Base-by-base conservation (phyloP, 2,329 filamentous ascomycete genomes). In the Xylaria sp. region DNA sequence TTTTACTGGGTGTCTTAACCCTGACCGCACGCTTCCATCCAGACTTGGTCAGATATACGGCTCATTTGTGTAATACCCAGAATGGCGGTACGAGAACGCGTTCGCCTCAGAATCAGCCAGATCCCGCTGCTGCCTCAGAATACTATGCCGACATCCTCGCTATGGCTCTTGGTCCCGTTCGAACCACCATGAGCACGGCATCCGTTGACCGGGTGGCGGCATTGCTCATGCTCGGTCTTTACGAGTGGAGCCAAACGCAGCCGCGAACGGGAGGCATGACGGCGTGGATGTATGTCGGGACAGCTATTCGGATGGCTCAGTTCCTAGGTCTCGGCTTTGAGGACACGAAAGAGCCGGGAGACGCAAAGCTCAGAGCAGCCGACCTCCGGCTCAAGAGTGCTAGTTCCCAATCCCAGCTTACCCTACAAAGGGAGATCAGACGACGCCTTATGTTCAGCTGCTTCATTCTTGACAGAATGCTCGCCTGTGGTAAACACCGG, bases 391-490 rank as follows among this genome's bases (percentile, higher is more conserved):
- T 60, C 16, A 64, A 61, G 63, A 65, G 18, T 55, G 63, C 64
- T 50, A 59, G 50, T 13, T 60, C 64, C 34, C 63, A 67, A 53
- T 68, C 70, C 30, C 64, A 72, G 39, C 10, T 76, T 13, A 80
- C 83, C 52, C 81, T 87, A 19, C 76, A 81, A 42, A 83, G 83
- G 59, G 88, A 91, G 70, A 81, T 87, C 10, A 78, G 80, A 61
- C 79, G 88, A 30, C 81, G 89, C 5, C 90, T 88, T 0, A 88
- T 90, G 76, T 91, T 88, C 76, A 89, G 87, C 66, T 90, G 87
- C 67, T 85, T 89, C 60, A 85, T 90, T 55, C 77, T 91, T 65
- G 88, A 91, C 69, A 82, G 87, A 2, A 83, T 90, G 71, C 75
- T 90, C 23, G 83, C 85, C 42, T 86, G 83, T 65, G 87, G 87